Evolutionary conservation across 768 basidiomycete species (phyloP).

Genomic region (Auricularia sp.): DNA sequence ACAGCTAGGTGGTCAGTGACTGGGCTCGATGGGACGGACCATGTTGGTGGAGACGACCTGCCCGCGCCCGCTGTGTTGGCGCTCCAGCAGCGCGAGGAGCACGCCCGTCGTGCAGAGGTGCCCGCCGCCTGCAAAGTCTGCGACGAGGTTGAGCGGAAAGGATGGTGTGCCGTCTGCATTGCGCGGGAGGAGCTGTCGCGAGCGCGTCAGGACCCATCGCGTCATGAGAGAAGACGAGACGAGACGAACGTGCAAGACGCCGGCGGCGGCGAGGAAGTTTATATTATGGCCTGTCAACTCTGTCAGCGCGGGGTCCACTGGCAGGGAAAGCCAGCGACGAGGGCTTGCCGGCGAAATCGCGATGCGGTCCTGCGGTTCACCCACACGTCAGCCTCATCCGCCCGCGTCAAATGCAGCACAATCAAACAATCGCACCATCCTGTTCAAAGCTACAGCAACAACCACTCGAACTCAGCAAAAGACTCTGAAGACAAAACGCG

Average conservation of each 20-base stretch:
- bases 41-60: constrained; percentile 71
- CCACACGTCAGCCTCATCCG: neutral
- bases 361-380: constrained; percentile 43
- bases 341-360: constrained; percentile 61
- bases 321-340: neutral
- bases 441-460: neutral
- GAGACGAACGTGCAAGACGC: constrained; percentile 48
- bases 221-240: neutral
- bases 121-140: constrained; percentile 78
- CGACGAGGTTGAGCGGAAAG: constrained; percentile 68
- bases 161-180: constrained; percentile 54
- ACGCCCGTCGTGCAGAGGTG: constrained; percentile 62
- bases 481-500: too few species aligned
- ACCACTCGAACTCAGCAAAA: too few species aligned
- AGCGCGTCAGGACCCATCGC: neutral
- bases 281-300: constrained; percentile 58
- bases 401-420: neutral
- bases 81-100: constrained; percentile 63
- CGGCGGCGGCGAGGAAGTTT: constrained; percentile 74
- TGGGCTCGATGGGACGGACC: constrained; percentile 29
- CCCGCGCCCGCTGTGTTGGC: constrained; percentile 50
- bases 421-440: neutral
- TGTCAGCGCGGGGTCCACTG: neutral
- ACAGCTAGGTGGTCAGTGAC: neutral
- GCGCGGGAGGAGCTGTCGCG: constrained; percentile 15